These are phyloP conservation scores for Cyclocybe cylindracea DNA, from an alignment of 768 basidiomycete genomes.

Conservation along the genomic window DNA sequence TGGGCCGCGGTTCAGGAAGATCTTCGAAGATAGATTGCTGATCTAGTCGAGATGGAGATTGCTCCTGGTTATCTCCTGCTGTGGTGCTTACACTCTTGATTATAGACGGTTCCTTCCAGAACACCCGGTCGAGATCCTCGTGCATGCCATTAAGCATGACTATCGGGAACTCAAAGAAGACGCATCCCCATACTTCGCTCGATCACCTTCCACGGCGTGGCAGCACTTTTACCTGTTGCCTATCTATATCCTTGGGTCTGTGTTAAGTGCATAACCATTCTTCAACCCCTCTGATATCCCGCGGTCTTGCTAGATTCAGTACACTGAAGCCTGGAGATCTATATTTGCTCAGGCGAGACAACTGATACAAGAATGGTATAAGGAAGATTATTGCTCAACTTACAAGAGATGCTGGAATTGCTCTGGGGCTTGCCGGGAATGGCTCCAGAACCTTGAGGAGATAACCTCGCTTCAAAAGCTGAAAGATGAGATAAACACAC, in stretches of 20 bases:
- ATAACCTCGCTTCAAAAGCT: too few species aligned
- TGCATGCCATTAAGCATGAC: slow-evolving; percentile 26
- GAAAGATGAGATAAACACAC: too few species aligned
- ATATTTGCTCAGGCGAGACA: too few species aligned
- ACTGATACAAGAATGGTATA: too few species aligned
- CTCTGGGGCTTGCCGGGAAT: too few species aligned
- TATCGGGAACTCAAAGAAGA: slow-evolving; percentile 21
- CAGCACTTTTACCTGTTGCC: slow-evolving; percentile 16
- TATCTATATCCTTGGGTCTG: slow-evolving; percentile 26
- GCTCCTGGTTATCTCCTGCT: background rate
- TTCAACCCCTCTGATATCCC: background rate
- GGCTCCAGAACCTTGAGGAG: too few species aligned
- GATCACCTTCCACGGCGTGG: slow-evolving; percentile 14
- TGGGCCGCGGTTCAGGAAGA: too few species aligned
- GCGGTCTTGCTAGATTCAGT: background rate
- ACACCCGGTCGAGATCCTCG: slow-evolving; percentile 21
- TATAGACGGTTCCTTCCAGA: slow-evolving; percentile 8
- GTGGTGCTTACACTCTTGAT: background rate
- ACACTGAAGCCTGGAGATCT: slow-evolving; percentile 13
- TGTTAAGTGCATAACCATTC: background rate
- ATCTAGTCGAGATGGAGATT: too few species aligned
- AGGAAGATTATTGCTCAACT: too few species aligned
- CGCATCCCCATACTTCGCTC: slow-evolving; percentile 18
- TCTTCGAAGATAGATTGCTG: too few species aligned
- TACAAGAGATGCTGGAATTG: too few species aligned